These are phyloP conservation scores for Volvox reticuliferus DNA, from an alignment of 139 green algal genomes.

Conservation along the genomic window DNA sequence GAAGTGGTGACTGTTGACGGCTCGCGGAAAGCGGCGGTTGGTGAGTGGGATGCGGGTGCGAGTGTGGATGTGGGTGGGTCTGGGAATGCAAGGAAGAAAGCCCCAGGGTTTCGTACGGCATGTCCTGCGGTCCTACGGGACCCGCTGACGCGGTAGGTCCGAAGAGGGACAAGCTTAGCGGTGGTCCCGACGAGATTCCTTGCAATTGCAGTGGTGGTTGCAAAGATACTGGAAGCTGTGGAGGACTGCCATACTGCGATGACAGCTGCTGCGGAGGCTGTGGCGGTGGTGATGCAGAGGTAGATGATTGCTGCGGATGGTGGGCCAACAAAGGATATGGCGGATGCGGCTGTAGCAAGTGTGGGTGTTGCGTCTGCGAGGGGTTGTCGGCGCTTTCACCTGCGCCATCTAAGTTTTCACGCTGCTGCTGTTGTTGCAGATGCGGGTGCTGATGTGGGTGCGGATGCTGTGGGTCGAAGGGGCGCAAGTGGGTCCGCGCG, in stretches of 20 bases:
- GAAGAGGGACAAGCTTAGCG: background rate
- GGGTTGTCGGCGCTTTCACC: background rate
- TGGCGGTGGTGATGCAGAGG: background rate
- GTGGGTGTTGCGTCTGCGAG: background rate
- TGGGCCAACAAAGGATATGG: conserved; percentile 12
- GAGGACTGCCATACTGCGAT: background rate
- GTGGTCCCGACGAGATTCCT: background rate
- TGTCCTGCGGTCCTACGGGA: background rate
- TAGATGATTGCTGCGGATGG: background rate
- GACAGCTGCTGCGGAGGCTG: background rate
- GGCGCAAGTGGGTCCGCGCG: background rate
- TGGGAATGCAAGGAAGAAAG: background rate
- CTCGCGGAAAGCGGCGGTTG: background rate
- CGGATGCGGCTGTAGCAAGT: background rate
- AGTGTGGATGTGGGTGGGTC: background rate
- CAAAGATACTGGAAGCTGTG: background rate
- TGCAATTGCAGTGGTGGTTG: background rate
- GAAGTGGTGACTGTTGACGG: no score
- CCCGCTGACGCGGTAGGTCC: background rate
- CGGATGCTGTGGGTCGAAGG: background rate
- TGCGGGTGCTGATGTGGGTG: background rate
- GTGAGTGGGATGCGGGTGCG: background rate
- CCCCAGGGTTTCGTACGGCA: background rate
- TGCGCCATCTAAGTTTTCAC: background rate
- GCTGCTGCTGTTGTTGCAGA: conserved; percentile 14